Percentiles rank a stretch among this genome's conserved stretches.
These are phyloP conservation scores for Mimosa pudica DNA, from an alignment of 306 rosid genomes.

Conservation along the genomic window DNA sequence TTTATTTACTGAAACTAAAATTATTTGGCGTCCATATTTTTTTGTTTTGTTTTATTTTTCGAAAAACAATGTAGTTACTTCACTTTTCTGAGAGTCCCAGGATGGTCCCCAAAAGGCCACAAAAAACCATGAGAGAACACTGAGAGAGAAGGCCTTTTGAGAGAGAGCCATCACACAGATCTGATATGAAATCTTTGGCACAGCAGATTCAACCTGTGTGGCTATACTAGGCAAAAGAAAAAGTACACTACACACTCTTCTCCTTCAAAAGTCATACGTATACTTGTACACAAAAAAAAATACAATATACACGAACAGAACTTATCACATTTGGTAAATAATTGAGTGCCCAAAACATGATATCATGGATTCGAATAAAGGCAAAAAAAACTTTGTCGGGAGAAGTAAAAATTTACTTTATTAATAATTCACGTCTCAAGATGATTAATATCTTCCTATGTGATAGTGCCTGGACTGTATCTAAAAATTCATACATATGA, in stretches of 20 bases:
- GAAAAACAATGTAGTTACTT: neutral
- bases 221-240: constrained; percentile 12
- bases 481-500: neutral
- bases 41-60: neutral
- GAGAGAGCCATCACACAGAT: constrained; percentile 13
- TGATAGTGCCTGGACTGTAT: no score
- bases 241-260: constrained; percentile 26
- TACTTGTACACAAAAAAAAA: no score
- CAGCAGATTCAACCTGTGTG: constrained; percentile 15
- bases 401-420: no score
- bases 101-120: constrained; percentile 6
- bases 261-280: neutral
- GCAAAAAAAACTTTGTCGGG: no score
- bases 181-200: constrained; percentile 27
- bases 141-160: neutral
- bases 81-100: neutral
- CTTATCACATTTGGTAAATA: no score
- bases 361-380: no score
- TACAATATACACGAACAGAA: no score
- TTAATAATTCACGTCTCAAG: no score
- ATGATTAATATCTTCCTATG: no score
- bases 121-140: neutral
- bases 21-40: neutral
- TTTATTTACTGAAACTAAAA: neutral
- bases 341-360: no score